Evolutionary conservation across 176 grass and related monocot genomes (phyloP).

Genomic region (Guadua angustifolia): DNA sequence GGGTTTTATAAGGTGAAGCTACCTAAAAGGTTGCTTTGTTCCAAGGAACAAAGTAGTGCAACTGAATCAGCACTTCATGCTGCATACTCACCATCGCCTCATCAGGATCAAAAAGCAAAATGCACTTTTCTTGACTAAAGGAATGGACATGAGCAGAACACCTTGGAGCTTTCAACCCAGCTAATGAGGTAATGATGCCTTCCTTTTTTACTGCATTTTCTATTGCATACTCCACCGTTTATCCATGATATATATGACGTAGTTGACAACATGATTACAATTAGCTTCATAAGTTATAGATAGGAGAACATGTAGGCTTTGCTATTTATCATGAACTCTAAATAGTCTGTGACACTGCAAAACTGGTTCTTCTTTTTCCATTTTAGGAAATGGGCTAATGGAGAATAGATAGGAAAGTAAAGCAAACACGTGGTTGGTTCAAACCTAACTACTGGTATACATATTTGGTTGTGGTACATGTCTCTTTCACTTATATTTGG

Average conservation of each 20-base stretch:
- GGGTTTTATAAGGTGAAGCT: constrained; percentile 52
- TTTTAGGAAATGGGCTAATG: constrained; percentile 22
- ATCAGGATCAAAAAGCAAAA: constrained; percentile 51
- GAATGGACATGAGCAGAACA: constrained; percentile 39
- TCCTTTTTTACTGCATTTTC: constrained; percentile 41
- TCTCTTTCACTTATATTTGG: constrained; percentile 17
- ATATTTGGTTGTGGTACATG: neutral
- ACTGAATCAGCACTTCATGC: constrained; percentile 51
- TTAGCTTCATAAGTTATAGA: constrained; percentile 44
- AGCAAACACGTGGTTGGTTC: constrained; percentile 33
- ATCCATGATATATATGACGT: constrained; percentile 31
- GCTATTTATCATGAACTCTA: constrained; percentile 20
- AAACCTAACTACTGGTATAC: constrained; percentile 29
- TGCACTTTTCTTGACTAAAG: constrained; percentile 43
- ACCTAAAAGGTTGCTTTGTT: constrained; percentile 50
- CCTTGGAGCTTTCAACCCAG: constrained; percentile 39
- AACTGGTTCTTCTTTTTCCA: constrained; percentile 14
- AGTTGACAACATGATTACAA: constrained; percentile 42
- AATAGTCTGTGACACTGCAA: constrained; percentile 27
- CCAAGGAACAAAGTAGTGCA: constrained; percentile 53
- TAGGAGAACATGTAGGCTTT: constrained; percentile 41
- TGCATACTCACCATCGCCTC: constrained; percentile 59
- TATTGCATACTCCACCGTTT: constrained; percentile 27
- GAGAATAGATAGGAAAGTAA: constrained; percentile 13
- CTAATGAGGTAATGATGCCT: constrained; percentile 29